phyloP scores from a whole-genome alignment of 1,139 yeast species.

The Scheffersomyces quercinus region DNA sequence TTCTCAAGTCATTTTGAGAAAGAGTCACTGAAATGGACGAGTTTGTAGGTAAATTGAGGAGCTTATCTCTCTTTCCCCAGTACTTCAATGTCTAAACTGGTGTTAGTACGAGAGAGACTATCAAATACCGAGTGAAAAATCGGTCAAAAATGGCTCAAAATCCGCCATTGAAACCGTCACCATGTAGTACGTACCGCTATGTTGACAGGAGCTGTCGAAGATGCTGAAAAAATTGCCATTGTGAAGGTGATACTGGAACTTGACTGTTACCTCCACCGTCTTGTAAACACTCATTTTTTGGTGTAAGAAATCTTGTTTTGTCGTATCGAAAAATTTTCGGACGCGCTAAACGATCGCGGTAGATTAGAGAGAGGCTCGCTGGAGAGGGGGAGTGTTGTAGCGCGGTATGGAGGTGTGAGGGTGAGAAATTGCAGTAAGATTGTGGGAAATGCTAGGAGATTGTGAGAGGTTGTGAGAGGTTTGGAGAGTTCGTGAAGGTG shows the following conservation, averaged over 20 bases:
- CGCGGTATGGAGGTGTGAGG: too few species aligned
- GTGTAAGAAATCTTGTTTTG: too few species aligned
- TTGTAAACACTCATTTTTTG: too few species aligned
- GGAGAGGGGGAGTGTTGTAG: too few species aligned
- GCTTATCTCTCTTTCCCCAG: constrained; percentile 96
- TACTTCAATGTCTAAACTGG: constrained; percentile 73
- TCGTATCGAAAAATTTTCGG: too few species aligned
- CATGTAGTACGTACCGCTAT: constrained; percentile 67
- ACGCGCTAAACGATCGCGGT: too few species aligned
- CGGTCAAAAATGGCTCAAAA: not conserved
- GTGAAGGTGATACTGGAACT: constrained; percentile 1
- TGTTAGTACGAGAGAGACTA: constrained; percentile 19
- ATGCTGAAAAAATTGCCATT: constrained; percentile 63
- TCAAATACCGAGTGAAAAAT: not conserved
- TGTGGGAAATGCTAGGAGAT: too few species aligned
- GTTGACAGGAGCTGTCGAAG: constrained; percentile 96
- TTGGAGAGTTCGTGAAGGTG: too few species aligned
- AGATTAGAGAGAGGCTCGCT: too few species aligned
- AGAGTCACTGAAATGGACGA: constrained; percentile 93
- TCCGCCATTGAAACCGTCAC: not conserved
- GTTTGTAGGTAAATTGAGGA: constrained; percentile 89
- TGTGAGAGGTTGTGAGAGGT: too few species aligned
- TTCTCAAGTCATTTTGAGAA: constrained; percentile 84
- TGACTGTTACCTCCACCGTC: too few species aligned
- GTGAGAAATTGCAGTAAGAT: too few species aligned